Conservation (phyloP, 805 yeast species). For the Saccharomycopsis fibuligera region DNA sequence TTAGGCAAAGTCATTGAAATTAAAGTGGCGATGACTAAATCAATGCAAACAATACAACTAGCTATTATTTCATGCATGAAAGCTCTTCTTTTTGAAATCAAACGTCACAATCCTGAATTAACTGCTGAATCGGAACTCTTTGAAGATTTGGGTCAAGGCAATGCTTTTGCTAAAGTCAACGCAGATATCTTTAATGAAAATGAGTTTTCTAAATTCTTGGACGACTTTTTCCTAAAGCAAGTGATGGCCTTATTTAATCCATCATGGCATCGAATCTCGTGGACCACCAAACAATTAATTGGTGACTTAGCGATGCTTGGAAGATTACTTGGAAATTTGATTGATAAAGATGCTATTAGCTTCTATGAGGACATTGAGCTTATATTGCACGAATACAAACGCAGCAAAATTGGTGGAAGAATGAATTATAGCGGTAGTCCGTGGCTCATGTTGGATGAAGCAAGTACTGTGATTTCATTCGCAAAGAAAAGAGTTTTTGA, state of each 20-base stretch:
- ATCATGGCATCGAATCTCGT: conserved; percentile 82
- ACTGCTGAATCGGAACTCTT: conserved; percentile 33
- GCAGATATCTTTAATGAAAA: conserved; percentile 22
- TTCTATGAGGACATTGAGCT: conserved; percentile 66
- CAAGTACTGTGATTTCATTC: conserved; percentile 64
- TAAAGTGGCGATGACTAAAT: conserved; percentile 58
- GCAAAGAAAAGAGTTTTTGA: conserved; percentile 67
- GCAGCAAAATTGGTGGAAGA: conserved; percentile 35
- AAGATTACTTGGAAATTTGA: conserved; percentile 48
- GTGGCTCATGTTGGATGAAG: conserved; percentile 81
- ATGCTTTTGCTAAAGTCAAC: conserved; percentile 6
- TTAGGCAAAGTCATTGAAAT: conserved; percentile 61
- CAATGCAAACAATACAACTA: conserved; percentile 77
- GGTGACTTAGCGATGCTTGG: conserved; percentile 62
- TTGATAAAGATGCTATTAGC: conserved; percentile 58
- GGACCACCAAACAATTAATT: conserved; percentile 68
- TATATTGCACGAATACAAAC: conserved; percentile 56
- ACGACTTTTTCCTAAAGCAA: conserved; percentile 49
- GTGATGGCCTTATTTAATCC: conserved; percentile 65
- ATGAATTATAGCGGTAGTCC: conserved; percentile 54
- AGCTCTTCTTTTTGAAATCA: conserved; percentile 70
- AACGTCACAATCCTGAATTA: conserved; percentile 63
- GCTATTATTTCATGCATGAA: conserved; percentile 73
- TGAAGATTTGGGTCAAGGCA: conserved; percentile 12
- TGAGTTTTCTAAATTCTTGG: conserved; percentile 36